A percentile compares a stretch with the other conserved stretches of the same genome.
phyloP scores from a whole-genome alignment of 2,329 filamentous ascomycete species.

The Pseudonectria foliicola region DNA sequence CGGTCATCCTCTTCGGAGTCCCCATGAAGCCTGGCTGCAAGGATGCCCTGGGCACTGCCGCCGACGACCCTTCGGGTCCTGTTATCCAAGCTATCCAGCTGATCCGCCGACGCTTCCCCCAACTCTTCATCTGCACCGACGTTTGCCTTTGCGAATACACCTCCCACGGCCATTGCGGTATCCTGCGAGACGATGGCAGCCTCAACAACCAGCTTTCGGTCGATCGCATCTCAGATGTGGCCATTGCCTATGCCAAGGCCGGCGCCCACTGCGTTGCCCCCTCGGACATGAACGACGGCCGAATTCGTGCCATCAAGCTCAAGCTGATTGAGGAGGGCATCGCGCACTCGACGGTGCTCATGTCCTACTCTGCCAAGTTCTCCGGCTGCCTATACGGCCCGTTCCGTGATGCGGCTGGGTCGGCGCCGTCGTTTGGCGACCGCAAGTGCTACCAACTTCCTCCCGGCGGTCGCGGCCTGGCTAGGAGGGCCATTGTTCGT shows the following conservation, averaged over 20 bases:
- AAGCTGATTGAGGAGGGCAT: conserved; percentile 95
- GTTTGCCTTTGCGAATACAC: conserved; percentile 99
- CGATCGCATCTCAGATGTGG: conserved; percentile 93
- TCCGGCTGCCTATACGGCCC: conserved; percentile 93
- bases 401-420: conserved; percentile 93
- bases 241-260: conserved; percentile 91
- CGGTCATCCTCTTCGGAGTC: conserved; percentile 93
- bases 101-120: conserved; percentile 76
- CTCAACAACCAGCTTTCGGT: conserved; percentile 92
- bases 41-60: conserved; percentile 83
- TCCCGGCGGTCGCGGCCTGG: conserved; percentile 83
- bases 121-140: conserved; percentile 84
- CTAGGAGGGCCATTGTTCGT: conserved; percentile 78
- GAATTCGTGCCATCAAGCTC: conserved; percentile 94
- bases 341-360: conserved; percentile 82
- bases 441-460: conserved; percentile 95
- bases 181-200: conserved; percentile 84
- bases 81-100: conserved; percentile 84
- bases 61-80: conserved; percentile 87
- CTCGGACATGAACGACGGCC: conserved; percentile 98
- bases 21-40: conserved; percentile 75
- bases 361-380: conserved; percentile 99
- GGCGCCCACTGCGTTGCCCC: conserved; percentile 96
- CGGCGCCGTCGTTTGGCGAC: conserved; percentile 85
- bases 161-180: conserved; percentile 94